A percentile compares a stretch with the other conserved stretches of the same genome.
phyloP scores from a whole-genome alignment of 169 alveolate species.

The Plasmodium knowlesi region DNA sequence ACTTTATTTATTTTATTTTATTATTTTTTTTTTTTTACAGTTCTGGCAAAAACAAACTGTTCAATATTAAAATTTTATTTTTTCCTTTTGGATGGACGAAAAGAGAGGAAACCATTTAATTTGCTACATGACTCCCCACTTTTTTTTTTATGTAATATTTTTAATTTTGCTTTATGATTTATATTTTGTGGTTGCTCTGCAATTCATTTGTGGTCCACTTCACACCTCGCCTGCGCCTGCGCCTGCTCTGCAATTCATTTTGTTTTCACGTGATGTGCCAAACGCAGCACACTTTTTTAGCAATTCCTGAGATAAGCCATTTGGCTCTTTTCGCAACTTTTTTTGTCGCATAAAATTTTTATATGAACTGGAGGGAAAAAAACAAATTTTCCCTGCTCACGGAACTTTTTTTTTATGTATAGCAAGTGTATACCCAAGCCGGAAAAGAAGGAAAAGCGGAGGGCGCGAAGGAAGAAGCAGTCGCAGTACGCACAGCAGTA shows the following conservation, averaged over 20 bases:
- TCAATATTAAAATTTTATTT: background rate
- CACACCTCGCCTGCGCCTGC: too few species aligned
- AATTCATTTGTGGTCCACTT: background rate
- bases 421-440: background rate
- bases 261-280: background rate
- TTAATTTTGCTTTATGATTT: background rate
- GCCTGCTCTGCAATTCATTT: background rate
- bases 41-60: background rate
- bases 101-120: background rate
- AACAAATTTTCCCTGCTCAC: background rate
- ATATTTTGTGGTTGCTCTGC: background rate
- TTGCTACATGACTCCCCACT: background rate
- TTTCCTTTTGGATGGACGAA: background rate
- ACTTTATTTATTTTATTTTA: background rate
- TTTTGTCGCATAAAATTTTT: background rate
- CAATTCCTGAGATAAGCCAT: background rate
- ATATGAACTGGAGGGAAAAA: background rate
- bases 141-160: background rate
- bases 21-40: background rate
- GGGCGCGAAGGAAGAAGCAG: background rate
- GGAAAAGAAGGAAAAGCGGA: background rate
- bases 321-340: background rate
- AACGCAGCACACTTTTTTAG: background rate
- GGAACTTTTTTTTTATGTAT: slow-evolving; percentile 5
- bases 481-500: background rate